Evolutionary conservation across 2,329 filamentous ascomycete genomes (phyloP).

Genomic region (Biscogniauxia marginata): DNA sequence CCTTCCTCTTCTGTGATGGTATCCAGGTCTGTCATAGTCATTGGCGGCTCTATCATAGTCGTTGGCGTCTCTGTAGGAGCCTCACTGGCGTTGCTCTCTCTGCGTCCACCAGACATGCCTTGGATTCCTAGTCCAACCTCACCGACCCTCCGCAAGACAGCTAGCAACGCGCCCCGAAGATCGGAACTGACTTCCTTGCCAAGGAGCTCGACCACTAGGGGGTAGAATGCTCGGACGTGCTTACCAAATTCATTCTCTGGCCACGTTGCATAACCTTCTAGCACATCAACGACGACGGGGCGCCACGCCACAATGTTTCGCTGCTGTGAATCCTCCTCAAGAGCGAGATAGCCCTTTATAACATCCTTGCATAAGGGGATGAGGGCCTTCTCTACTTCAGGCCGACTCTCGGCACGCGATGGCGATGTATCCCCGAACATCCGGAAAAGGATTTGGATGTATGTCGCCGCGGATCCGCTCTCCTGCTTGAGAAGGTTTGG

Average conservation of each 20-base stretch:
- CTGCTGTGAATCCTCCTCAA: slow-evolving; percentile 96
- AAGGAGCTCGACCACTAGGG: slow-evolving; percentile 78
- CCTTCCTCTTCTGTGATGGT: slow-evolving; percentile 25
- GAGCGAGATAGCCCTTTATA: slow-evolving; percentile 75
- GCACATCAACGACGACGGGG: slow-evolving; percentile 92
- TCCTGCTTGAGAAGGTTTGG: slow-evolving; percentile 98
- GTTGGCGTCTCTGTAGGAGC: slow-evolving; percentile 15
- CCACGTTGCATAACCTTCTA: slow-evolving; percentile 89
- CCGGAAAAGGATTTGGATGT: slow-evolving; percentile 90
- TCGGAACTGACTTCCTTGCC: slow-evolving; percentile 79
- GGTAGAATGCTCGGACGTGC: slow-evolving; percentile 82
- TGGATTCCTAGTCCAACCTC: slow-evolving; percentile 67
- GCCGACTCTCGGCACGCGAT: slow-evolving; percentile 75
- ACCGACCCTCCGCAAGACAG: slow-evolving; percentile 76
- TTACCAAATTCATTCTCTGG: slow-evolving; percentile 75
- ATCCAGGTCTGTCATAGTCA: slow-evolving; percentile 14
- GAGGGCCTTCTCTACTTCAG: slow-evolving; percentile 85
- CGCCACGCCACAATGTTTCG: slow-evolving; percentile 96
- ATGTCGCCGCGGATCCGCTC: slow-evolving; percentile 86
- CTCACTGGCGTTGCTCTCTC: slow-evolving; percentile 42
- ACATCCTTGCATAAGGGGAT: slow-evolving; percentile 96
- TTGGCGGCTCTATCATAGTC: slow-evolving; percentile 10
- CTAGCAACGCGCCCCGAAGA: slow-evolving; percentile 73
- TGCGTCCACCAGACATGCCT: slow-evolving; percentile 42
- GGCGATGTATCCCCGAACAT: slow-evolving; percentile 93